phyloP scores from a whole-genome alignment of 1,284 basidiomycete species.

The Meripilus lineatus region DNA sequence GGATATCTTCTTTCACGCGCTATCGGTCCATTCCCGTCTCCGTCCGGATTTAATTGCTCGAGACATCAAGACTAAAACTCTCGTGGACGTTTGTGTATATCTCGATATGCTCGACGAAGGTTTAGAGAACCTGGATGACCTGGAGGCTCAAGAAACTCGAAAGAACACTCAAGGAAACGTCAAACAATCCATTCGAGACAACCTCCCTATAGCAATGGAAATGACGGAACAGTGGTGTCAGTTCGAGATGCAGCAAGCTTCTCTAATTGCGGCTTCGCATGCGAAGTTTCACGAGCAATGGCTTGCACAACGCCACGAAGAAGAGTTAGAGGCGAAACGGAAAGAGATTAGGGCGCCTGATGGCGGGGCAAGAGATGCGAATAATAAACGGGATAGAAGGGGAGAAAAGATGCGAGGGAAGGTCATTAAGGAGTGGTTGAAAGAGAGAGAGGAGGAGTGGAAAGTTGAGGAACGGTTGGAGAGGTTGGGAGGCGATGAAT shows the following conservation, averaged over 20 bases:
- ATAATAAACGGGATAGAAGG: slow-evolving; percentile 21
- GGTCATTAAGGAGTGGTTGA: slow-evolving; percentile 23
- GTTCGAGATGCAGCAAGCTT: slow-evolving; percentile 56
- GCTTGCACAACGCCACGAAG: slow-evolving; percentile 18
- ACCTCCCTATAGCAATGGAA: slow-evolving; percentile 41
- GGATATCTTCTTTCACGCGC: slow-evolving; percentile 61
- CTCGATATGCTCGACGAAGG: slow-evolving; percentile 45
- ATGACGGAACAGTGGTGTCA: slow-evolving; percentile 56
- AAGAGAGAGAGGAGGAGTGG: slow-evolving; percentile 16
- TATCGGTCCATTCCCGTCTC: slow-evolving; percentile 58
- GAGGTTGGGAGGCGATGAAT: slow-evolving; percentile 26
- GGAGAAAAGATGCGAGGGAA: slow-evolving; percentile 21
- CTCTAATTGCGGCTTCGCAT: slow-evolving; percentile 24
- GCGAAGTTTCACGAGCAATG: slow-evolving; percentile 18
- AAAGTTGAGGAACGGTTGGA: neutral
- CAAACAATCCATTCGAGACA: slow-evolving; percentile 1
- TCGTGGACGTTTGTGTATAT: slow-evolving; percentile 58
- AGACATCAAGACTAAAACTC: slow-evolving; percentile 57
- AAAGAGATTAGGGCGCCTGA: slow-evolving; percentile 15
- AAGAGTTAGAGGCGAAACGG: slow-evolving; percentile 15
- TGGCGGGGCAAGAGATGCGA: slow-evolving; percentile 14
- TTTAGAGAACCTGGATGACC: neutral
- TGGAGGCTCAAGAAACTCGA: neutral
- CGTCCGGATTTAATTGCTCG: slow-evolving; percentile 68
- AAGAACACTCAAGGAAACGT: neutral